Evolutionary conservation across 2,329 filamentous ascomycete genomes (phyloP).

Genomic region (Rosellinia necatrix): DNA sequence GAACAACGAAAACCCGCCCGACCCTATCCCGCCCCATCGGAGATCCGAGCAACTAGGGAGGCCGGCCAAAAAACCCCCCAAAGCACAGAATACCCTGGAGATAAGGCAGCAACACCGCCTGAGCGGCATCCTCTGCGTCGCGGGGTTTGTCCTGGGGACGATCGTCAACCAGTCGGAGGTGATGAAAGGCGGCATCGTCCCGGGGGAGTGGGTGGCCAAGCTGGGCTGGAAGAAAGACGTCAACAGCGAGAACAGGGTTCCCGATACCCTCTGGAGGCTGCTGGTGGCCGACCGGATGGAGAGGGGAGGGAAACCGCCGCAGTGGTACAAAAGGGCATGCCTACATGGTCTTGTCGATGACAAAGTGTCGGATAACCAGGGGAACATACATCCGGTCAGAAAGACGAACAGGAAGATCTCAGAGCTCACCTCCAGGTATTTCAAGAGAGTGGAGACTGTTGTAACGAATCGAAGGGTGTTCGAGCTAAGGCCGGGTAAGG

Average conservation of each 20-base stretch:
- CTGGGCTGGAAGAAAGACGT: slow-evolving; percentile 3
- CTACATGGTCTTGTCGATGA: slow-evolving; percentile 12
- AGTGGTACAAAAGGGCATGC: slow-evolving; percentile 17
- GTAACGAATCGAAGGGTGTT: slow-evolving; percentile 17
- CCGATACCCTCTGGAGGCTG: slow-evolving; percentile 13
- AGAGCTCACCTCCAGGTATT: slow-evolving; percentile 9
- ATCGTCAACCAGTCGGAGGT: slow-evolving; percentile 12
- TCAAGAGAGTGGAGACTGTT: slow-evolving; percentile 12
- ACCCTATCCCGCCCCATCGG: not conserved
- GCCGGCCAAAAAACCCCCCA: not conserved
- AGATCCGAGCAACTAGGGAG: not conserved
- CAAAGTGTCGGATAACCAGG: slow-evolving; percentile 9
- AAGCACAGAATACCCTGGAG: not conserved
- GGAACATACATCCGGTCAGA: slow-evolving; percentile 11
- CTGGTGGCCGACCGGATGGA: slow-evolving; percentile 15
- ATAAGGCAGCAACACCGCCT: slow-evolving; percentile 5
- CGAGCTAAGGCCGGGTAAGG: slow-evolving; percentile 3
- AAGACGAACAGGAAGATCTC: slow-evolving; percentile 10
- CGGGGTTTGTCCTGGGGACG: slow-evolving; percentile 8
- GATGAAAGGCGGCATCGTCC: slow-evolving; percentile 7
- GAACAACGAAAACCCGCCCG: not conserved
- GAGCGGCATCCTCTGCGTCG: slow-evolving; percentile 6
- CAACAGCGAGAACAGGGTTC: slow-evolving; percentile 7
- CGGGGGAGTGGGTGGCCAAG: slow-evolving; percentile 12
- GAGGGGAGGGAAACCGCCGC: slow-evolving; percentile 11